Evolutionary conservation across 495 filamentous ascomycete species (phyloP).

Genomic region (Lasiosphaeris hirsuta): DNA sequence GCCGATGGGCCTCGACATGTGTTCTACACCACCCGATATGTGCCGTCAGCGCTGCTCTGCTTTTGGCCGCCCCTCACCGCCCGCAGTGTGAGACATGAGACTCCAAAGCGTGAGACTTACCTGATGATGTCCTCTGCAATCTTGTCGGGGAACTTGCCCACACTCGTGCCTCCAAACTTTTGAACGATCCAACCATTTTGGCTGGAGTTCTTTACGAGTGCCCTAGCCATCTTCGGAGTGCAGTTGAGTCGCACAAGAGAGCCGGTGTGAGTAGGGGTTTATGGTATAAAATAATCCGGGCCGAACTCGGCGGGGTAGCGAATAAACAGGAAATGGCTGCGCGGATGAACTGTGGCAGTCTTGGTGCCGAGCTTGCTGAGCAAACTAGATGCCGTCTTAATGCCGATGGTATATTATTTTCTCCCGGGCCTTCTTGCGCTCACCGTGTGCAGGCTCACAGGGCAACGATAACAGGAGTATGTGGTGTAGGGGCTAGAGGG

Average conservation of each 20-base stretch:
- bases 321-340: background rate
- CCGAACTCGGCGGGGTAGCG: slow-evolving; percentile 10
- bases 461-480: slow-evolving; percentile 2
- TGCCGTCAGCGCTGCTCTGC: slow-evolving; percentile 8
- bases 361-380: background rate
- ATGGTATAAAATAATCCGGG: slow-evolving; percentile 6
- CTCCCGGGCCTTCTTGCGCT: background rate
- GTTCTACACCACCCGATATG: slow-evolving; percentile 44
- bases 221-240: slow-evolving; percentile 17
- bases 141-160: slow-evolving; percentile 43
- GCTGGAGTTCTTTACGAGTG: slow-evolving; percentile 33
- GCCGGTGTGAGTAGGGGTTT: background rate
- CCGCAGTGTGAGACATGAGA: background rate
- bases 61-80: background rate
- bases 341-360: background rate
- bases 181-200: slow-evolving; percentile 68
- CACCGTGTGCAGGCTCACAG: background rate
- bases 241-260: slow-evolving; percentile 21
- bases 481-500: slow-evolving; percentile 14
- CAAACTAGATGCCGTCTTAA: background rate
- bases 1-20: slow-evolving; percentile 60
- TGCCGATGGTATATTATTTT: too few relatives aligned
- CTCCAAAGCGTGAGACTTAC: slow-evolving; percentile 17
- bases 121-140: slow-evolving; percentile 37
- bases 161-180: slow-evolving; percentile 79